Conservation (phyloP, 31 red algal species). For the Pterothamnion heteromorphum region DNA sequence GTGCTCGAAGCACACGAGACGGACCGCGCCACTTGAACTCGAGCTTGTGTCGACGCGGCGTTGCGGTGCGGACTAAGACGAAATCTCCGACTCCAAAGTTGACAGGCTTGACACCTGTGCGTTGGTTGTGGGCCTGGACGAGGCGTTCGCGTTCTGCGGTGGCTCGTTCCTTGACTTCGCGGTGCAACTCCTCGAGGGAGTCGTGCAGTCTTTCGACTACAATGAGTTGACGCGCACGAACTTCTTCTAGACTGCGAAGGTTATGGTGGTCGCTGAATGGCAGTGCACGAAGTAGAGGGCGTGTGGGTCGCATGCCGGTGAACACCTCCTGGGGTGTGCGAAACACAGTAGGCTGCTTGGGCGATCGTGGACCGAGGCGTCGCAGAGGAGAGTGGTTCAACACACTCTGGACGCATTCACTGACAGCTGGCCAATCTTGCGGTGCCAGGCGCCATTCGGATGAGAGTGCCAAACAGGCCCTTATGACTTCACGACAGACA, state of each 20-base stretch:
- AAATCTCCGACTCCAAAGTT: neutral
- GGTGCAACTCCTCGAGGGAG: constrained; percentile 41
- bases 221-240: neutral
- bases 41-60: neutral
- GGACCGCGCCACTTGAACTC: neutral
- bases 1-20: neutral
- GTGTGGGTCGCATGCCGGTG: neutral
- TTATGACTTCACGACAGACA: constrained; percentile 22
- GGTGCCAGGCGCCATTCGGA: constrained; percentile 5
- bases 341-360: neutral
- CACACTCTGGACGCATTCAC: constrained; percentile 40
- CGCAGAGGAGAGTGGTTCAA: constrained; percentile 37
- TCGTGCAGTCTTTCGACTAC: neutral
- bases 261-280: no score
- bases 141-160: neutral
- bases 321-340: constrained; percentile 45
- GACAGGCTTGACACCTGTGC: neutral
- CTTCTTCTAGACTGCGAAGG: no score
- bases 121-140: neutral
- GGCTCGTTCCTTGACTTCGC: neutral
- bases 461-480: constrained; percentile 21
- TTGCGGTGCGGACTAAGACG: neutral
- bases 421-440: constrained; percentile 47
- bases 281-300: constrained; percentile 40
- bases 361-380: constrained; percentile 10